A percentile compares a stretch with the other conserved stretches of the same genome.
phyloP scores from a whole-genome alignment of 345 rosid species.

The Linum trigynum region DNA sequence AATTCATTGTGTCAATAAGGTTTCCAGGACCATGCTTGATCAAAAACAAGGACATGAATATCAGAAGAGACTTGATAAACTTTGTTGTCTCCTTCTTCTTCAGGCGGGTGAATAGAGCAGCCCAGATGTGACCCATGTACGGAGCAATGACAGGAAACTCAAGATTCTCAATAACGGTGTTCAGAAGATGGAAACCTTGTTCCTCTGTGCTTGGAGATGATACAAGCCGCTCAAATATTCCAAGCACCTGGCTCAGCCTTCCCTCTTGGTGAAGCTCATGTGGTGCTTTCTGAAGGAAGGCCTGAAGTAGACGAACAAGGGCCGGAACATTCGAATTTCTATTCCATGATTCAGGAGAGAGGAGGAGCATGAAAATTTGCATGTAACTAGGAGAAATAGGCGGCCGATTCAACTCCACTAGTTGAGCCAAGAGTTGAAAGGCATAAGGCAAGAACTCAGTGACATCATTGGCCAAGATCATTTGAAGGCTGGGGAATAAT shows the following conservation, averaged over 20 bases:
- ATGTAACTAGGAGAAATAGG: slow-evolving; percentile 70
- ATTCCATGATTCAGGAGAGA: slow-evolving; percentile 80
- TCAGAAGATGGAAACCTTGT: slow-evolving; percentile 88
- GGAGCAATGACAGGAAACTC: slow-evolving; percentile 53
- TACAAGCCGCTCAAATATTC: slow-evolving; percentile 74
- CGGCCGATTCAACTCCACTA: slow-evolving; percentile 80
- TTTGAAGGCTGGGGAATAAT: slow-evolving; percentile 75
- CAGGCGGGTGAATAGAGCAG: slow-evolving; percentile 58
- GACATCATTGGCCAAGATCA: slow-evolving; percentile 67
- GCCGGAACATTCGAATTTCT: slow-evolving; percentile 93
- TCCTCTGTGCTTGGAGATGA: slow-evolving; percentile 71
- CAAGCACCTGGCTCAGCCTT: slow-evolving; percentile 68
- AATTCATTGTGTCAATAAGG: slow-evolving; percentile 68
- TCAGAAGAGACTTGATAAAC: slow-evolving; percentile 64
- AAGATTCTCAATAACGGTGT: slow-evolving; percentile 79
- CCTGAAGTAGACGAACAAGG: slow-evolving; percentile 95
- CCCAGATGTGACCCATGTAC: slow-evolving; percentile 63
- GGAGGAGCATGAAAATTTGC: slow-evolving; percentile 75
- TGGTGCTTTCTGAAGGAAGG: slow-evolving; percentile 91
- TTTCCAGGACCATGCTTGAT: slow-evolving; percentile 68
- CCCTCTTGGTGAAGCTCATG: slow-evolving; percentile 70
- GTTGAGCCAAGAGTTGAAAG: slow-evolving; percentile 92
- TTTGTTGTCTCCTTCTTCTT: slow-evolving; percentile 53
- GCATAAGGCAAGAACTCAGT: slow-evolving; percentile 96
- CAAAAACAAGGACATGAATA: slow-evolving; percentile 87